These are phyloP conservation scores for Arachnomyces sp. DNA, from an alignment of 2,329 filamentous ascomycete genomes.

Conservation along the genomic window DNA sequence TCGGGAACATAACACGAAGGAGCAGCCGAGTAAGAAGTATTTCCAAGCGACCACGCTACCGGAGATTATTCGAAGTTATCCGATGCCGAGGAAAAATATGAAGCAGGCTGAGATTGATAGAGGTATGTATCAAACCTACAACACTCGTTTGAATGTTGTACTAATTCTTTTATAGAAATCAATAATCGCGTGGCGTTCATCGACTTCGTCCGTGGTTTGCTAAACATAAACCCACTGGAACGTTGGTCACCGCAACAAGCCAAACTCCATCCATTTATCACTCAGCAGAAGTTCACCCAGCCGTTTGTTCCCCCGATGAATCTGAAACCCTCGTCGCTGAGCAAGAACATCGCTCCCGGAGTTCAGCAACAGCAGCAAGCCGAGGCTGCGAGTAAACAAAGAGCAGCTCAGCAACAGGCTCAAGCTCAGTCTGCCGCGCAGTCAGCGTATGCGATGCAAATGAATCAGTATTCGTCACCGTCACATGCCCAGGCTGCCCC, in stretches of 20 bases:
- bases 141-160: neutral
- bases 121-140: conserved; percentile 51
- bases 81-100: conserved; percentile 99
- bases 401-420: conserved; percentile 49
- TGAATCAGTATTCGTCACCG: conserved; percentile 46
- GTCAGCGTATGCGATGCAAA: conserved; percentile 58
- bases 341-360: conserved; percentile 80
- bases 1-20: conserved; percentile 88
- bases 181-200: conserved; percentile 96
- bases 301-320: conserved; percentile 98
- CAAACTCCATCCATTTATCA: conserved; percentile 96
- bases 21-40: conserved; percentile 99
- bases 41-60: conserved; percentile 90
- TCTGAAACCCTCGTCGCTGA: conserved; percentile 74
- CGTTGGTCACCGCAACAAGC: conserved; percentile 97
- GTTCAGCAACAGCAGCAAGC: conserved; percentile 95
- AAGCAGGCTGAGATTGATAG: conserved; percentile 92
- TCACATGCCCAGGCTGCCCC: conserved; percentile 47
- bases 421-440: conserved; percentile 62
- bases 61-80: conserved; percentile 95
- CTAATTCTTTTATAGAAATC: conserved; percentile 61
- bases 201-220: conserved; percentile 86
- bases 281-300: conserved; percentile 92
- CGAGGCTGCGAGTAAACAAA: conserved; percentile 86
- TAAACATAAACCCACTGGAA: conserved; percentile 93